Base-by-base conservation (phyloP, 164 flowering plant species). In the Nymphaea colorata region DNA sequence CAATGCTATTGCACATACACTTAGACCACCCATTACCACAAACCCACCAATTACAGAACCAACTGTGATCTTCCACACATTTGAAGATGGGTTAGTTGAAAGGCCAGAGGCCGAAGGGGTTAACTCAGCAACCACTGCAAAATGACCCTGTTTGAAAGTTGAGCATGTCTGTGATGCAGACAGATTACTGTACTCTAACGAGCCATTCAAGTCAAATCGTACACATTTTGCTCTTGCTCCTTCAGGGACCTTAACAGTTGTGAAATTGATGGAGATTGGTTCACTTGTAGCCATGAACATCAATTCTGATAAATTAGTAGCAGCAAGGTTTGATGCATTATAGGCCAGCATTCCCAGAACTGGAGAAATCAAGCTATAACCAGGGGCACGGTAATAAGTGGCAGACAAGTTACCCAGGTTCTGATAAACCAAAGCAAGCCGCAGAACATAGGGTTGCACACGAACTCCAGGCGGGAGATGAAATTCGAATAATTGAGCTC, bases 281-380 rank as follows among this genome's bases (percentile, higher is more conserved):
- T 77, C 67, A 4, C 41, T 73, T 3, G 84, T 70, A 10, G 86
- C 93, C 10, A 44, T 77, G 14, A 93, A 69, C 69, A 74, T 73
- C 75, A 90, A 72, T 62, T 85, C 86, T 1, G 85, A 81, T 8
- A 90, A 68, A 64, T 85, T 76, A 4, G 73, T 85, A 18, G 93
- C 95, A 2, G 84, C 77, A 61, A 90, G 76, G 69, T 93, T 73
- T 2, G 73, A 57, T 10, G 90, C 98, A 72, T 83, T 74, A 57
- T 92, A 92, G 3, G 95, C 90, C 65, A 93, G 84, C 57, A 90
- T 82, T 57, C 98, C 98, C 62, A 93, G 44, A 11, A 93, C 90
- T 0, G 96, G 96, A 55, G 98, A 64, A 17, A 90, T 67, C 69
- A 81, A 82, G 3, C 83, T 75, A 64, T 83, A 87, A 16, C 85